Evolutionary conservation across 306 rosid genomes (phyloP).

Genomic region (Coriaria nepalensis): DNA sequence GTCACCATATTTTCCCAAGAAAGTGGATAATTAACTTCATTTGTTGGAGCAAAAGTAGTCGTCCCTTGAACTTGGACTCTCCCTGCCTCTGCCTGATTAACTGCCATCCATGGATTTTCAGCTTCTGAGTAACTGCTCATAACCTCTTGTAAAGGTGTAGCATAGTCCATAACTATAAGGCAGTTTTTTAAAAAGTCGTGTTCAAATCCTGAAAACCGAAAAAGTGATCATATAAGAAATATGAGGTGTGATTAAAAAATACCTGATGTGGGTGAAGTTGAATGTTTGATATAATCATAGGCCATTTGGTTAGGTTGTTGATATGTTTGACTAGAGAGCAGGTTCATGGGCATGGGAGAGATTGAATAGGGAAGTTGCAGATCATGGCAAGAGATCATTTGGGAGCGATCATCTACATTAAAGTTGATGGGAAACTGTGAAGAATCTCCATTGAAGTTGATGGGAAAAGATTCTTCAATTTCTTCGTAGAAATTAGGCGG

Average conservation of each 20-base stretch:
- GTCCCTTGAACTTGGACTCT: no score
- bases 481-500: slow-evolving; percentile 10
- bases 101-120: slow-evolving; percentile 2
- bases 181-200: background rate
- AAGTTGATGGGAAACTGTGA: background rate
- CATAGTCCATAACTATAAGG: slow-evolving; percentile 6
- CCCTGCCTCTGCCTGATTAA: background rate
- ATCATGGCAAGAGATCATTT: background rate
- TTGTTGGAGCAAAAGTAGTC: background rate
- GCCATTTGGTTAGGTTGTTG: slow-evolving; percentile 6
- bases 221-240: background rate
- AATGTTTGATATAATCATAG: background rate
- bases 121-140: slow-evolving; percentile 4
- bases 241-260: slow-evolving; percentile 3
- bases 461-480: slow-evolving; percentile 1
- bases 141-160: slow-evolving; percentile 6
- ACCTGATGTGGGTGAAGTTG: slow-evolving; percentile 21
- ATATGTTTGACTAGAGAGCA: background rate
- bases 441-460: no score
- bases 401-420: background rate
- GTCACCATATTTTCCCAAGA: no score
- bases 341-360: no score
- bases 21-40: background rate
- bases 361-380: background rate
- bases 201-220: background rate